Evolutionary conservation across 805 yeast species (phyloP), one percentile per base, ranked within the genome.

Genomic region (Starmerella ratchasimensis): DNA sequence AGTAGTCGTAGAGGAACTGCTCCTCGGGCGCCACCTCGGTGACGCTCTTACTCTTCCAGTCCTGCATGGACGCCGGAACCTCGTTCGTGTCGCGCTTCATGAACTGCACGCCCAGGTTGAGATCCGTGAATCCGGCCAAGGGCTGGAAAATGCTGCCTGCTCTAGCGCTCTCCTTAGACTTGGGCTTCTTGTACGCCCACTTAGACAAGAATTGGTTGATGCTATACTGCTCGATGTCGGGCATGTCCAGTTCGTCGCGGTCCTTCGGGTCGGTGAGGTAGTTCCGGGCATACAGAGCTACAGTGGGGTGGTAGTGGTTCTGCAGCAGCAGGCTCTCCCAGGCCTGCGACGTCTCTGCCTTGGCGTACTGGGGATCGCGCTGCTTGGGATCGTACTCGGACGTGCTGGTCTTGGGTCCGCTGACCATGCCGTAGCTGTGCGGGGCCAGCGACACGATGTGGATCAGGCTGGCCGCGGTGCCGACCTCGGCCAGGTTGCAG

Each of bases 141-240:
- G 98, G 97, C 65, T 90, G 98, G 97, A 90, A 90, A 55, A 90
- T 86, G 31, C 96, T 83, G 3, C 79, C 66, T 52, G 97, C 97
- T 56, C 80, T 76, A n/a, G 76, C 62, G 24, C 64, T 57, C 15
- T 74, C 66, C 58, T 78, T 80, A 51, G 74, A 78, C 62, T 82
- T 83, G 33, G 95, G 82, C 57, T 84, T 83, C 61, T 82, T 79
- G 64, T 90, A 90, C 28, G 90, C 95, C 61, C 93, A 90, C 58
- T 93, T 73, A 60, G 90, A 95, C 61, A 90, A 68, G 72, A 90
- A 90, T 59, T 84, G 96, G 16, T 80, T 67, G 46, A 90, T 65
- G 0, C 95, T 76, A 60, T 74, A 88, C 43, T 90, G 69, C 5
- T 93, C 94, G 37, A 90, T 63, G 59, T 90, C 97, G 4, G 98